A percentile compares a stretch with the other conserved stretches of the same genome.
Evolutionary conservation across 1,284 basidiomycete genomes (phyloP).

Genomic region (Cutaneotrichosporon dermatis): DNA sequence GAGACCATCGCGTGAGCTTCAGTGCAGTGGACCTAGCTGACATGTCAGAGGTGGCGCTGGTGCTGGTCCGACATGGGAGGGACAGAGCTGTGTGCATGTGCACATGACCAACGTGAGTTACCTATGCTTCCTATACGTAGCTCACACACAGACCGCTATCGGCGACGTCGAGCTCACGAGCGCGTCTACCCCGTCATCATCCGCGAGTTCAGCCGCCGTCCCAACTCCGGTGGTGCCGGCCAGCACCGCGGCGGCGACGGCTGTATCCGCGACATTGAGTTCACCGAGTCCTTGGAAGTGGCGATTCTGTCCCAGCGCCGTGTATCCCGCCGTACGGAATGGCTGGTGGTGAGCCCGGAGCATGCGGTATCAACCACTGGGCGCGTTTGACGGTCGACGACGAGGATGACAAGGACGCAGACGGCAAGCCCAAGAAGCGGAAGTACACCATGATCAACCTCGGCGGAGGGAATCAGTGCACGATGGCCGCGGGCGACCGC

Average conservation of each 20-base stretch:
- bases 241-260: constrained; percentile 81
- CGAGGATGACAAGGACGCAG: constrained; percentile 2
- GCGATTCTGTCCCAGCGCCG: constrained; percentile 72
- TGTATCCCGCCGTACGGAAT: constrained; percentile 86
- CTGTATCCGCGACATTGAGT: constrained; percentile 78
- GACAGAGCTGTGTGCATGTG: constrained; percentile 49
- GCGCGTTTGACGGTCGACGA: constrained; percentile 17
- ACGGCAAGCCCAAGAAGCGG: constrained; percentile 11
- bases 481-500: constrained; percentile 78
- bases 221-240: constrained; percentile 65
- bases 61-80: constrained; percentile 85
- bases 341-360: constrained; percentile 74
- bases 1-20: constrained; percentile 70
- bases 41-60: constrained; percentile 72
- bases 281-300: constrained; percentile 78
- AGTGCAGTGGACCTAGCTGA: not conserved
- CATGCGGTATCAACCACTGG: constrained; percentile 82
- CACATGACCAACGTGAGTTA: constrained; percentile 31
- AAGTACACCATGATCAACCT: constrained; percentile 69
- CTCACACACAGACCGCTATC: constrained; percentile 22
- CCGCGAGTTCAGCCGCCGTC: constrained; percentile 73
- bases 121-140: no score
- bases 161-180: constrained; percentile 43
- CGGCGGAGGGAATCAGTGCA: constrained; percentile 81
- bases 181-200: constrained; percentile 73